Evolutionary conservation across 768 basidiomycete species (phyloP).

Genomic region (Cytidiella melzeri): DNA sequence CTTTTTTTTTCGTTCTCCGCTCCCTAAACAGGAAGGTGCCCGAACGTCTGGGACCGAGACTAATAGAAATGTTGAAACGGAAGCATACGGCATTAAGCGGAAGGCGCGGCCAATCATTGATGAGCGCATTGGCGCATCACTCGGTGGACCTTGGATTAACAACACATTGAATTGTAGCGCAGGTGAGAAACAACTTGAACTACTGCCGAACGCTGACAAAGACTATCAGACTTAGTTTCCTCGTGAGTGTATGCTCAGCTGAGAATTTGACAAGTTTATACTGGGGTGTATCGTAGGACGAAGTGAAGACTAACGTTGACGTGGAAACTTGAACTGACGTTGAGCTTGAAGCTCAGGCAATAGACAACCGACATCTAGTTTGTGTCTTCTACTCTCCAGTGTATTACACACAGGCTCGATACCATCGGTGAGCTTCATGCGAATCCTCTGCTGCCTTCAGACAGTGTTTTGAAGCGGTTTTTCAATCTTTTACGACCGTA

Average conservation of each 20-base stretch:
- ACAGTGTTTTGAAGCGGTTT: slow-evolving; percentile 22
- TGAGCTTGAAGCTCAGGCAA: slow-evolving; percentile 90
- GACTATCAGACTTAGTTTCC: slow-evolving; percentile 64
- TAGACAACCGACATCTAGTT: slow-evolving; percentile 83
- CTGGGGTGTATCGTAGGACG: slow-evolving; percentile 37
- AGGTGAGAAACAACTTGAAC: slow-evolving; percentile 84
- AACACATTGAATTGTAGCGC: slow-evolving; percentile 48
- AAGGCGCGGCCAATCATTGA: too few relatives aligned
- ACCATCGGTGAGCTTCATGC: slow-evolving; percentile 47
- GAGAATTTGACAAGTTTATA: neutral
- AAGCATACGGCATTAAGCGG: too few relatives aligned
- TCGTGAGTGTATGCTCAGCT: slow-evolving; percentile 37
- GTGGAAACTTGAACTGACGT: slow-evolving; percentile 84
- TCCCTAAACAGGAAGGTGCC: too few relatives aligned
- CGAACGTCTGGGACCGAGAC: too few relatives aligned
- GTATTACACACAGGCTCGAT: slow-evolving; percentile 67
- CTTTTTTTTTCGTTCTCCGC: too few relatives aligned
- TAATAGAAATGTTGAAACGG: too few relatives aligned
- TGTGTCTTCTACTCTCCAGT: slow-evolving; percentile 58
- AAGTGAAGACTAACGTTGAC: slow-evolving; percentile 81
- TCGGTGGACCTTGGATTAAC: too few relatives aligned
- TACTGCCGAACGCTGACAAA: slow-evolving; percentile 76
- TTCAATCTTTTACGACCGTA: slow-evolving; percentile 56
- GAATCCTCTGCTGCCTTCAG: neutral
- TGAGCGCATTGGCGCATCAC: too few relatives aligned